Percentiles rank a stretch among this genome's conserved stretches.
phyloP scores from a whole-genome alignment of 345 rosid genomes.

The Melastoma malabathricum region DNA sequence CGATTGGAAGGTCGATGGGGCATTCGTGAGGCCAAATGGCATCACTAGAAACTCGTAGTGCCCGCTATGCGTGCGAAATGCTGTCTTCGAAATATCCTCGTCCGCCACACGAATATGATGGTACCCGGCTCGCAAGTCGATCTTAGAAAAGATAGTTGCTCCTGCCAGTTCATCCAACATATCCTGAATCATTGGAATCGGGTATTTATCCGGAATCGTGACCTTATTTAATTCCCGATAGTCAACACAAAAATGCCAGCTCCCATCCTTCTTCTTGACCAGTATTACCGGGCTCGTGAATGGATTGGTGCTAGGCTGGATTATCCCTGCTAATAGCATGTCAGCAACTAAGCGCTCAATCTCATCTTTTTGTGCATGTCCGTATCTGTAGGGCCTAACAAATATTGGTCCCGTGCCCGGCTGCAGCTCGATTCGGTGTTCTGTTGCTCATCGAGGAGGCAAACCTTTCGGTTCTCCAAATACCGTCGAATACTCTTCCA shows the following conservation, averaged over 20 bases:
- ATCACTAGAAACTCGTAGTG: neutral
- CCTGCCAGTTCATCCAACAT: slow-evolving; percentile 3
- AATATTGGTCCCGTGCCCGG: neutral
- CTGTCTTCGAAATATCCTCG: too few species aligned
- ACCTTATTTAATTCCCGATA: neutral
- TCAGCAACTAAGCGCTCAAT: slow-evolving; percentile 1
- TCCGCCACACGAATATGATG: too few species aligned
- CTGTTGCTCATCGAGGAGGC: neutral
- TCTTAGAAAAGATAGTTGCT: slow-evolving; percentile 1
- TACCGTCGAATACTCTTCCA: neutral
- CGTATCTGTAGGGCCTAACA: slow-evolving; percentile 5
- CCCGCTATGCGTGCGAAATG: neutral
- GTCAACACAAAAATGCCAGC: neutral
- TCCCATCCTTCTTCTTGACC: neutral
- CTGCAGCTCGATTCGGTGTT: neutral
- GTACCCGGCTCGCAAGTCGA: neutral
- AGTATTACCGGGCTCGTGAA: slow-evolving; percentile 4
- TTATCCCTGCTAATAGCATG: slow-evolving; percentile 3
- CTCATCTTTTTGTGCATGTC: neutral
- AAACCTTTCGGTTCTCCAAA: neutral
- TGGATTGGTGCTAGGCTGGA: slow-evolving; percentile 1
- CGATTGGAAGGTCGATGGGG: neutral
- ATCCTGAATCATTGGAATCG: slow-evolving; percentile 3
- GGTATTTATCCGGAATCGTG: slow-evolving; percentile 1
- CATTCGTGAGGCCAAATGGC: neutral